A percentile compares a stretch with the other conserved stretches of the same genome.
Evolutionary conservation across 1,139 yeast genomes (phyloP).

Genomic region (Debaryomyces sp.): DNA sequence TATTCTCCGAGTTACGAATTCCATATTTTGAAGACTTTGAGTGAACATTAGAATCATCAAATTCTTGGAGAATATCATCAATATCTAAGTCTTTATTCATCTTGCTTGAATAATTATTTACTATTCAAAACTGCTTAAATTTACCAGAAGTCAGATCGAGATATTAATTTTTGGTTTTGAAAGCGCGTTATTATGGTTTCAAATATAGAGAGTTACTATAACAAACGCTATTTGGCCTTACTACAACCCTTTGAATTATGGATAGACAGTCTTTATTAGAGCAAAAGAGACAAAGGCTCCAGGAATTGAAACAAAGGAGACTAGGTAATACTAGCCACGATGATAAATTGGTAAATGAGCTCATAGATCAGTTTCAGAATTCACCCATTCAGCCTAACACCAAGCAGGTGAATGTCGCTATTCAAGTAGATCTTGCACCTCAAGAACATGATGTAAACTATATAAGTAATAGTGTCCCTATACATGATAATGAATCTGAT

Average conservation of each 20-base stretch:
- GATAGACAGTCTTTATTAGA: conserved; percentile 44
- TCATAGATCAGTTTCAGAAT: conserved; percentile 19
- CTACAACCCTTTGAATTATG: conserved; percentile 18
- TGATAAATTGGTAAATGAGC: conserved; percentile 21
- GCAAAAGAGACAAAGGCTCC: conserved; percentile 45
- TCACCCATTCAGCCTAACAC: conserved; percentile 11
- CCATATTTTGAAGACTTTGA: conserved; percentile 13
- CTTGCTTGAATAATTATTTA: background rate
- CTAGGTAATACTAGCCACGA: conserved; percentile 18
- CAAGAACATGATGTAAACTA: background rate
- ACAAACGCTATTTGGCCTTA: background rate
- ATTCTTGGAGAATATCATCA: conserved; percentile 68
- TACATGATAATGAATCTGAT: background rate
- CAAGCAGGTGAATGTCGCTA: conserved; percentile 25
- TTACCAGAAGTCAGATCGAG: background rate
- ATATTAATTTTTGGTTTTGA: conserved; percentile 3
- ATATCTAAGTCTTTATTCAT: conserved; percentile 45
- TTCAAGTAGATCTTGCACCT: conserved; percentile 26
- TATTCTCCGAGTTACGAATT: conserved; percentile 22
- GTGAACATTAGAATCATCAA: conserved; percentile 37
- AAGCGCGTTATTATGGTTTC: conserved; percentile 11
- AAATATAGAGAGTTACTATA: background rate
- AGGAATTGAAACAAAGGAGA: conserved; percentile 41
- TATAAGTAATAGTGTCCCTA: background rate
- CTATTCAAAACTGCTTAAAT: background rate